Conservation (phyloP, 768 basidiomycete genomes). For the Hortiboletus campestris region DNA sequence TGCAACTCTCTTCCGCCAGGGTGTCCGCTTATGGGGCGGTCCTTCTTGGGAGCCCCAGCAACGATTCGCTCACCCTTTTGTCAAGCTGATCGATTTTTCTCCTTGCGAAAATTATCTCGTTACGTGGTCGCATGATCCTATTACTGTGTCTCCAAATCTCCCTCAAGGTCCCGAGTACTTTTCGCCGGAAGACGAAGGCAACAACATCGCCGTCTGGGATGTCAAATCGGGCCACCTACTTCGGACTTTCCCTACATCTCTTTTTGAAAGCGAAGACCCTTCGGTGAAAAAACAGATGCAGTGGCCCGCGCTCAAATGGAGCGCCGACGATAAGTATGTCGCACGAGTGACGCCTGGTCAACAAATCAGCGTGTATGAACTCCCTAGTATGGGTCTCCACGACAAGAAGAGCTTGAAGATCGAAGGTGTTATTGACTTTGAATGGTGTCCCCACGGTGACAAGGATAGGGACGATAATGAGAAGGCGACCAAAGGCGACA, state of each 20-base stretch:
- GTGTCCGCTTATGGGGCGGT: constrained; percentile 95
- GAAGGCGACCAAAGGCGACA: constrained; percentile 38
- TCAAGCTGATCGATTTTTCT: constrained; percentile 95
- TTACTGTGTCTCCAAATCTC: constrained; percentile 78
- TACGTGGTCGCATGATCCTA: constrained; percentile 95
- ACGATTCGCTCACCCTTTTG: constrained; percentile 92
- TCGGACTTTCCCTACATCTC: constrained; percentile 81
- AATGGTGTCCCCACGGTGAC: constrained; percentile 95
- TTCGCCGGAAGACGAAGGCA: constrained; percentile 93
- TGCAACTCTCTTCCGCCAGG: constrained; percentile 90
- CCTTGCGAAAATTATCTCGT: constrained; percentile 95
- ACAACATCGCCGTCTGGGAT: constrained; percentile 98
- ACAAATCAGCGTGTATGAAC: constrained; percentile 95
- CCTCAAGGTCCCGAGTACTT: constrained; percentile 82
- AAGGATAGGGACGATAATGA: constrained; percentile 77
- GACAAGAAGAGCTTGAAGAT: constrained; percentile 98
- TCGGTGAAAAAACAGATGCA: constrained; percentile 77
- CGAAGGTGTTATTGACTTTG: constrained; percentile 96
- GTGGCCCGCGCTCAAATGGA: constrained; percentile 98
- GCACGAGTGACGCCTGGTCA: constrained; percentile 86
- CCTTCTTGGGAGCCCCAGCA: constrained; percentile 84
- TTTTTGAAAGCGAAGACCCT: constrained; percentile 54
- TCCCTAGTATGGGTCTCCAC: constrained; percentile 89
- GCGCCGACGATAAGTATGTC: constrained; percentile 92
- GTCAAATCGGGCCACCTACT: constrained; percentile 90